phyloP scores from a whole-genome alignment of 176 grass and related monocot species.

The Oryza glaberrima region DNA sequence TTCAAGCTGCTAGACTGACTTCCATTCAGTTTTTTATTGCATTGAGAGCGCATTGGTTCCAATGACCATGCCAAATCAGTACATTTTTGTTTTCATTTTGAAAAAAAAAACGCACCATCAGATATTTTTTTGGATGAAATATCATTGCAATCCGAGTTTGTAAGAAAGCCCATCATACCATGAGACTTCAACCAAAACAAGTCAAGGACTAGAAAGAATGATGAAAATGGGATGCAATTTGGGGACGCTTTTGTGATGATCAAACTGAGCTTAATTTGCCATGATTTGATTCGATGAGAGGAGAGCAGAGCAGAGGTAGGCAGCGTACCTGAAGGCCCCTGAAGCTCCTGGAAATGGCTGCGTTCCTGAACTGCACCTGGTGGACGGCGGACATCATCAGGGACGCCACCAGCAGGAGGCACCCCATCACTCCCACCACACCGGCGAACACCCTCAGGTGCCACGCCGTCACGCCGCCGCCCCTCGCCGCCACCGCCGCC shows the following conservation, averaged over 20 bases:
- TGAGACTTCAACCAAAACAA: not conserved
- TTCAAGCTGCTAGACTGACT: not conserved
- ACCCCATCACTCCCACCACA: slow-evolving; percentile 63
- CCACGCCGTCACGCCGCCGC: slow-evolving; percentile 49
- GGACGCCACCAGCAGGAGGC: slow-evolving; percentile 73
- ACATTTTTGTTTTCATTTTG: not conserved
- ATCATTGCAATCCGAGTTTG: no score
- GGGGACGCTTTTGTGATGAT: not conserved
- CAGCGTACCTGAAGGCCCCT: slow-evolving; percentile 57
- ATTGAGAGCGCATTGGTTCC: not conserved
- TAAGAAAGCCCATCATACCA: no score
- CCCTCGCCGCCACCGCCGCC: not conserved
- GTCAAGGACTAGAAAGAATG: not conserved
- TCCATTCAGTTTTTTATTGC: not conserved
- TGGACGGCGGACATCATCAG: slow-evolving; percentile 78
- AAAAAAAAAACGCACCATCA: not conserved
- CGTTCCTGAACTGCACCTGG: slow-evolving; percentile 58
- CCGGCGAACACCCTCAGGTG: slow-evolving; percentile 63
- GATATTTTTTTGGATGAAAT: no score
- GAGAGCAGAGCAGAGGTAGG: no score
- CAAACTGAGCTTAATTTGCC: not conserved
- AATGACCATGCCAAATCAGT: not conserved
- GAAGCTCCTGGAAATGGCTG: slow-evolving; percentile 42
- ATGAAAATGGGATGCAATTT: not conserved
- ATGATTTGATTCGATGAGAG: not conserved